These are phyloP conservation scores for Penicillium sp. DNA, from an alignment of 2,329 filamentous ascomycete genomes.

Conservation along the genomic window DNA sequence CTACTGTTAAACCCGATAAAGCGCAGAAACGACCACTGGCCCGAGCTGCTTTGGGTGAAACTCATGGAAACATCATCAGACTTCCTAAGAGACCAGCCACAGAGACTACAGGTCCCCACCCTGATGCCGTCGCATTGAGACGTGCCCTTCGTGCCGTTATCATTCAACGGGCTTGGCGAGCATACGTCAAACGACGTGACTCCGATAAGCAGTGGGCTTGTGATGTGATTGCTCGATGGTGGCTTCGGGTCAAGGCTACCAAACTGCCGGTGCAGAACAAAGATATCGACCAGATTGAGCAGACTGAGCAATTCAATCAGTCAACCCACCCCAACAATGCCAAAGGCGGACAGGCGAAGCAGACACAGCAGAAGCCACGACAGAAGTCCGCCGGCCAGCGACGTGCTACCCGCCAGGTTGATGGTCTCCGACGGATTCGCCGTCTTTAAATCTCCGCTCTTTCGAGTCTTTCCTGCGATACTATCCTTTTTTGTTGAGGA, in stretches of 20 bases:
- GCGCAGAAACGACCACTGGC: neutral
- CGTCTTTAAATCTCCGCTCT: neutral
- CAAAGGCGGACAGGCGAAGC: neutral
- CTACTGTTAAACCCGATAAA: neutral
- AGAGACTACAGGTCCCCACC: conserved; percentile 49
- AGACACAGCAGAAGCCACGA: neutral
- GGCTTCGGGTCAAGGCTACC: conserved; percentile 26
- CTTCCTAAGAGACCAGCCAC: neutral
- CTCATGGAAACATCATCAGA: conserved; percentile 11
- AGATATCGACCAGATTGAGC: neutral
- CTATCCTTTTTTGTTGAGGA: neutral
- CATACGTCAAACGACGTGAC: conserved; percentile 19
- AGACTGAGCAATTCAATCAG: neutral
- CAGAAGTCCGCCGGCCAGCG: neutral
- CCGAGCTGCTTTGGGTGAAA: conserved; percentile 14
- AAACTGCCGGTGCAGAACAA: conserved; percentile 11
- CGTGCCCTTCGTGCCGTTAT: conserved; percentile 49
- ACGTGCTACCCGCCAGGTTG: neutral
- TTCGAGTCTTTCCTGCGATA: too few relatives aligned
- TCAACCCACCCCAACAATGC: neutral
- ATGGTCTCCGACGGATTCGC: conserved; percentile 1
- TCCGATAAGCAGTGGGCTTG: conserved; percentile 39
- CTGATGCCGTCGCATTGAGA: conserved; percentile 53
- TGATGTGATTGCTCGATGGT: conserved; percentile 34
- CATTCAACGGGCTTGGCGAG: conserved; percentile 54